Evolutionary conservation across 2,329 filamentous ascomycete genomes (phyloP).

Genomic region (Alternaria tenuissima): DNA sequence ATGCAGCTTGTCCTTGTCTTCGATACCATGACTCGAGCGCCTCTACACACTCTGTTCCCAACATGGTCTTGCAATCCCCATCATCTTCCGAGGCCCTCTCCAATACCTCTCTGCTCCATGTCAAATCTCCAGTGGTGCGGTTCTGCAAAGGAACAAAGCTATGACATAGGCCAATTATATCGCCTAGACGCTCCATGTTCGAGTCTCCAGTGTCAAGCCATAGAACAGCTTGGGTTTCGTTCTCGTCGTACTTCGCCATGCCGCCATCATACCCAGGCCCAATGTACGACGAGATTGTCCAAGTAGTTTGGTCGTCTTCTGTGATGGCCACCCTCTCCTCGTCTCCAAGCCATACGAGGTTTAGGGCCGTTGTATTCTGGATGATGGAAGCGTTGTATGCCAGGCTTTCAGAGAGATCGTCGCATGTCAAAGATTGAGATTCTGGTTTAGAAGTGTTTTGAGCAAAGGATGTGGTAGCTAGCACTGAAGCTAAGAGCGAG

Average conservation of each 20-base stretch:
- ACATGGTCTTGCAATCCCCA: conserved; percentile 3
- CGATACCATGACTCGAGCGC: neutral
- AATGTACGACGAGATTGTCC: conserved; percentile 2
- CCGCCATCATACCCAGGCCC: neutral
- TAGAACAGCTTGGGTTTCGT: conserved; percentile 1
- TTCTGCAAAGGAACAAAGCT: neutral
- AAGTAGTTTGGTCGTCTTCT: neutral
- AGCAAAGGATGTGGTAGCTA: neutral
- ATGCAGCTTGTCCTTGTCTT: neutral
- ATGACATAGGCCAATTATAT: neutral
- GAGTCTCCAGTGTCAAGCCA: conserved; percentile 3
- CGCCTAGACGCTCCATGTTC: neutral
- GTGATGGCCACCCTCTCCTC: neutral
- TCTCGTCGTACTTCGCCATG: neutral
- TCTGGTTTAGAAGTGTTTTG: neutral
- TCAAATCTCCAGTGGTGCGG: neutral
- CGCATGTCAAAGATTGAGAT: neutral
- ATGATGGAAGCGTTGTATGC: conserved; percentile 1
- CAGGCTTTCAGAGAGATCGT: neutral
- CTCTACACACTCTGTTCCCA: neutral
- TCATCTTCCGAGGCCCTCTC: conserved; percentile 4
- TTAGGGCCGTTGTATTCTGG: conserved; percentile 1
- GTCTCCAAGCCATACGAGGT: neutral
- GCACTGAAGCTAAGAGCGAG: neutral
- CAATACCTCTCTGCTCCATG: neutral